Conservation (phyloP, 2,329 filamentous ascomycete genomes). For the Penicillium expansum region DNA sequence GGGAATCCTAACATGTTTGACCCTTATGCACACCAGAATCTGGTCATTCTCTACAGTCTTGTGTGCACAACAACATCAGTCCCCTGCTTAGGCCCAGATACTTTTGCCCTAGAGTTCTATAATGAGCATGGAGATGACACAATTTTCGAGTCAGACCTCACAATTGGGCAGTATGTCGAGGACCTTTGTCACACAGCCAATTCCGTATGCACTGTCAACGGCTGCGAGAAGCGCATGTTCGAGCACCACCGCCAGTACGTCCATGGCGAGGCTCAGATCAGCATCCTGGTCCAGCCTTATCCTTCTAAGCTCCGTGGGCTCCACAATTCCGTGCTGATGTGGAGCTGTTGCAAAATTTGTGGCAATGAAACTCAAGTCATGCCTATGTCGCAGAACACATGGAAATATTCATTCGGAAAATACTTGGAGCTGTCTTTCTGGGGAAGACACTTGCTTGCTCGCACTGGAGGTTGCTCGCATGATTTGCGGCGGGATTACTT, state of each 20-base stretch:
- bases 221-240: conserved; percentile 82
- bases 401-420: conserved; percentile 98
- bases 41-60: conserved; percentile 88
- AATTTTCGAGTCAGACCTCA: conserved; percentile 79
- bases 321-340: conserved; percentile 85
- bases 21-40: conserved; percentile 92
- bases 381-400: conserved; percentile 89
- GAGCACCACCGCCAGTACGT: conserved; percentile 97
- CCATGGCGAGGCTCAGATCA: conserved; percentile 90
- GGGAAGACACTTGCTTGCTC: conserved; percentile 75
- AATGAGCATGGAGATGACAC: conserved; percentile 74
- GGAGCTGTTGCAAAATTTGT: conserved; percentile 93
- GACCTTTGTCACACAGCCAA: conserved; percentile 76
- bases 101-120: conserved; percentile 91
- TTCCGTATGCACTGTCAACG: conserved; percentile 74
- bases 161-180: conserved; percentile 91
- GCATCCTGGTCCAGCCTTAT: conserved; percentile 79
- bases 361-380: conserved; percentile 84
- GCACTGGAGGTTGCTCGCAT: conserved; percentile 78
- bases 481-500: conserved; percentile 91
- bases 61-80: conserved; percentile 93
- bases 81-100: conserved; percentile 83
- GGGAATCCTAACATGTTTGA: conserved; percentile 88
- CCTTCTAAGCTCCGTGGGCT: conserved; percentile 63
- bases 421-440: conserved; percentile 98